A percentile compares a stretch with the other conserved stretches of the same genome.
phyloP scores from a whole-genome alignment of 352 stramenopile genomes.

The Ophiocytium majus region DNA sequence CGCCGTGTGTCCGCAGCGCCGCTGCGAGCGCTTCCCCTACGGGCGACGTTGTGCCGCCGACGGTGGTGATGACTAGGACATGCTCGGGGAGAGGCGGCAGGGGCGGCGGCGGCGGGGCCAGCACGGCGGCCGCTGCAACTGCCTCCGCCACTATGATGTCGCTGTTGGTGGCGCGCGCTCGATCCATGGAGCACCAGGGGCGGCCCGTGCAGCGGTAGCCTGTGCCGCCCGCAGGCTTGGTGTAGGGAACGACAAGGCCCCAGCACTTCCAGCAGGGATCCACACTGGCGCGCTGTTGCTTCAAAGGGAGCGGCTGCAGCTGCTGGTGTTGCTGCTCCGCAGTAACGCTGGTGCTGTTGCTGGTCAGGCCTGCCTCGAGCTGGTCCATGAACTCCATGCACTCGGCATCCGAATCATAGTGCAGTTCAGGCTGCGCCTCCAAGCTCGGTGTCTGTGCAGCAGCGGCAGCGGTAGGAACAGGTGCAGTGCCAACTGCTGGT shows the following conservation, averaged over 20 bases:
- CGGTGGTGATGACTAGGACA: not conserved
- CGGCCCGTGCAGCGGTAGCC: constrained; percentile 29
- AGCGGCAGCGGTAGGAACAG: too few species aligned
- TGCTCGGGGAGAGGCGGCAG: not conserved
- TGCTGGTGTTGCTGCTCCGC: not conserved
- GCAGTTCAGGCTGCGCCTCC: too few species aligned
- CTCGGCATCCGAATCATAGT: not conserved
- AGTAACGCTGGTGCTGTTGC: not conserved
- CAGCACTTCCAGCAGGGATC: constrained; percentile 45
- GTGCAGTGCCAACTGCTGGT: too few species aligned
- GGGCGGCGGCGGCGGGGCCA: not conserved
- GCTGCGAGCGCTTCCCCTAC: constrained; percentile 17
- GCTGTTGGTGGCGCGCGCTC: constrained; percentile 26
- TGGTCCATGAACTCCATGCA: not conserved
- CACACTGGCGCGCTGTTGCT: constrained; percentile 4
- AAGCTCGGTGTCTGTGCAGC: too few species aligned
- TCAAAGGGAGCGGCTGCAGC: not conserved
- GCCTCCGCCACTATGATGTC: constrained; percentile 28
- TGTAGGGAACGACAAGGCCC: not conserved
- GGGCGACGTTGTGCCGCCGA: not conserved
- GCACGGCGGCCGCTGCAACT: not conserved
- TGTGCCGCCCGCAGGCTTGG: not conserved
- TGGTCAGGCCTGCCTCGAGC: not conserved
- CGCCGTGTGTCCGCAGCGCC: constrained; percentile 12
- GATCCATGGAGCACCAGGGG: constrained; percentile 35